Percentiles rank a stretch among this genome's conserved stretches.
Evolutionary conservation across 352 stramenopile genomes (phyloP).

Genomic region (Phytophthora tentaculata): DNA sequence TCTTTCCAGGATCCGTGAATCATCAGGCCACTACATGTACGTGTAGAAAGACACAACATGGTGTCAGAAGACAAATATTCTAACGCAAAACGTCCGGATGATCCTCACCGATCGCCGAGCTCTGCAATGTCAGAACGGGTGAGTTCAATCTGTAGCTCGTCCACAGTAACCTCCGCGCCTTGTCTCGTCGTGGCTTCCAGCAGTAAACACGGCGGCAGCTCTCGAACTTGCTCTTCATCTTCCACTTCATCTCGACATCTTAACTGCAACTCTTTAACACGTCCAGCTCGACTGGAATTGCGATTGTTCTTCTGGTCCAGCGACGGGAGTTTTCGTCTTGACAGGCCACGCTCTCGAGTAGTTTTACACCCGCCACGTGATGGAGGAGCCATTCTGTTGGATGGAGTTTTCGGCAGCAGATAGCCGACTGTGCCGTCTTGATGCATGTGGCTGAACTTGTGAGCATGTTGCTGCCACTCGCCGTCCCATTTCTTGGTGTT

Average conservation of each 20-base stretch:
- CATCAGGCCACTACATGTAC: slow-evolving; percentile 53
- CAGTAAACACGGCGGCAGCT: slow-evolving; percentile 48
- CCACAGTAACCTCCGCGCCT: slow-evolving; percentile 58
- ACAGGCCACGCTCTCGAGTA: slow-evolving; percentile 10
- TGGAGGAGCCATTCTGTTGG: slow-evolving; percentile 13
- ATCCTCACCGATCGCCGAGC: slow-evolving; percentile 57
- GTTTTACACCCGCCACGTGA: slow-evolving; percentile 20
- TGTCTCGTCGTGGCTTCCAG: slow-evolving; percentile 73
- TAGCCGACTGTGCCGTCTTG: slow-evolving; percentile 77
- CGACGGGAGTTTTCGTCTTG: slow-evolving; percentile 26
- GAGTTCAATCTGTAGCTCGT: slow-evolving; percentile 75
- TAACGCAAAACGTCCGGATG: neutral
- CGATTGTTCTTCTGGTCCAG: slow-evolving; percentile 19
- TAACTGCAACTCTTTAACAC: slow-evolving; percentile 20
- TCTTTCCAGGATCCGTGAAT: slow-evolving; percentile 56
- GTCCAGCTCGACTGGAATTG: slow-evolving; percentile 25
- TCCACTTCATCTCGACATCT: slow-evolving; percentile 28
- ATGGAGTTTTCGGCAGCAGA: slow-evolving; percentile 50
- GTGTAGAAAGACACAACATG: too few relatives aligned
- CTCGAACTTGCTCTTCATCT: slow-evolving; percentile 35
- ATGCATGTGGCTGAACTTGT: slow-evolving; percentile 68
- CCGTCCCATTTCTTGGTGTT: slow-evolving; percentile 76
- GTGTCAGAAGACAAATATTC: neutral
- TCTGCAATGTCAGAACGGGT: slow-evolving; percentile 15
- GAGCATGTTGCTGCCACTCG: slow-evolving; percentile 64